These are phyloP conservation scores for Penicillium waksmanii DNA, from an alignment of 495 filamentous ascomycete species.

Conservation along the genomic window DNA sequence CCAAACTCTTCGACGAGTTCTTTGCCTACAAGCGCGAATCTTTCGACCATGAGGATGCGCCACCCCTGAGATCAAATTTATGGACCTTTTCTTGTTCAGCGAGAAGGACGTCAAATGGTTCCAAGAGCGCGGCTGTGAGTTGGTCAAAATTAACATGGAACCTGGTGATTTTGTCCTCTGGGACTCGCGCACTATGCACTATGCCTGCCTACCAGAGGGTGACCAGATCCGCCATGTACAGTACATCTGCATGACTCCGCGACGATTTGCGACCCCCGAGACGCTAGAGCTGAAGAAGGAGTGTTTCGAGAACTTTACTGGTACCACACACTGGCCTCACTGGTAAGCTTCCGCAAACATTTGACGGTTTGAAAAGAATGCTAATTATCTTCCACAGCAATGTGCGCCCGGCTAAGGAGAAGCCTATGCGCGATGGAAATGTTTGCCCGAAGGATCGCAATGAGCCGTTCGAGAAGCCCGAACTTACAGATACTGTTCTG, in stretches of 20 bases:
- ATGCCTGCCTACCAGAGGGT: constrained; percentile 39
- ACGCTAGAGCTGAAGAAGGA: constrained; percentile 31
- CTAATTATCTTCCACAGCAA: constrained; percentile 22
- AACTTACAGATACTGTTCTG: constrained; percentile 28
- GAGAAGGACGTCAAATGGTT: constrained; percentile 45
- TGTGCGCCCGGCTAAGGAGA: constrained; percentile 36
- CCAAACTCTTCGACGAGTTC: constrained; percentile 41
- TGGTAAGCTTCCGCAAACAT: constrained; percentile 20
- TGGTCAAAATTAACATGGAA: constrained; percentile 43
- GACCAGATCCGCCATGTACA: constrained; percentile 42
- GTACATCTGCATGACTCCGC: constrained; percentile 38
- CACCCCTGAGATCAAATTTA: constrained; percentile 38
- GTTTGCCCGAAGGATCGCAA: constrained; percentile 30
- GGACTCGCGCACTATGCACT: constrained; percentile 48
- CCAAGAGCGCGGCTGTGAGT: constrained; percentile 38
- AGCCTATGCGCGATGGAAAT: constrained; percentile 35
- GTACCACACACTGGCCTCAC: constrained; percentile 40
- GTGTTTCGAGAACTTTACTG: constrained; percentile 34
- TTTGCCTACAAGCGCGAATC: constrained; percentile 32
- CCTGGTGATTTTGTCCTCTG: constrained; percentile 48
- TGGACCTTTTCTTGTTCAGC: constrained; percentile 42
- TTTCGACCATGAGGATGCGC: constrained; percentile 38
- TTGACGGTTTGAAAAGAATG: background rate
- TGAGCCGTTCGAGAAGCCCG: constrained; percentile 37
- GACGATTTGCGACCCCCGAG: constrained; percentile 25